These are phyloP conservation scores for Canariomyces notabilis DNA, from an alignment of 2,329 filamentous ascomycete species.

Conservation along the genomic window DNA sequence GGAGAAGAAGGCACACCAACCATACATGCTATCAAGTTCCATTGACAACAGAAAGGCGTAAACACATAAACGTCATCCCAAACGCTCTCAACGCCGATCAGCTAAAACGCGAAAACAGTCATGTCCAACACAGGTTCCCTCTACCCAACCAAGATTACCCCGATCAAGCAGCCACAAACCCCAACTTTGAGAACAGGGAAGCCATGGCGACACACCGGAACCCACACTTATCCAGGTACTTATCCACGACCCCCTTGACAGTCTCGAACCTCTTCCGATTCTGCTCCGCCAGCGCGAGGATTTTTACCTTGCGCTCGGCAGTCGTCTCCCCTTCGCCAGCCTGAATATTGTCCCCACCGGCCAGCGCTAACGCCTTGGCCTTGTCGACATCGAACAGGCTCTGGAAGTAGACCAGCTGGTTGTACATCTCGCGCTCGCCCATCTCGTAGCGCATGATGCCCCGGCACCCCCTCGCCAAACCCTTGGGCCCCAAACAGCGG, in stretches of 20 bases:
- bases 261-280: conserved; percentile 77
- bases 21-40: background rate
- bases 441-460: conserved; percentile 88
- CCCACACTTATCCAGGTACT: conserved; percentile 83
- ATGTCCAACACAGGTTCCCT: no score
- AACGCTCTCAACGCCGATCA: conserved; percentile 5
- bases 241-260: conserved; percentile 71
- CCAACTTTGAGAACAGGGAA: conserved; percentile 68
- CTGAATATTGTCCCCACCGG: conserved; percentile 38
- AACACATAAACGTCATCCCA: background rate
- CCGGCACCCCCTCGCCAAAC: conserved; percentile 75
- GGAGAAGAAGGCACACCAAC: no score
- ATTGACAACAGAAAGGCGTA: background rate
- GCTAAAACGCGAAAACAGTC: no score
- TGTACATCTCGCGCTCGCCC: conserved; percentile 85
- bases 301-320: conserved; percentile 45
- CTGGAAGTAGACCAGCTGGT: conserved; percentile 85
- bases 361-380: conserved; percentile 51
- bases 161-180: conserved; percentile 38
- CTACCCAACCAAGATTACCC: background rate
- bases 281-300: conserved; percentile 70
- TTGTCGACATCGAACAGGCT: conserved; percentile 87
- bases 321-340: conserved; percentile 22
- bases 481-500: conserved; percentile 81
- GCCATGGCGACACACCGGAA: conserved; percentile 94